Conservation (phyloP, 2,329 filamentous ascomycete species). For the Ascochyta pisi region DNA sequence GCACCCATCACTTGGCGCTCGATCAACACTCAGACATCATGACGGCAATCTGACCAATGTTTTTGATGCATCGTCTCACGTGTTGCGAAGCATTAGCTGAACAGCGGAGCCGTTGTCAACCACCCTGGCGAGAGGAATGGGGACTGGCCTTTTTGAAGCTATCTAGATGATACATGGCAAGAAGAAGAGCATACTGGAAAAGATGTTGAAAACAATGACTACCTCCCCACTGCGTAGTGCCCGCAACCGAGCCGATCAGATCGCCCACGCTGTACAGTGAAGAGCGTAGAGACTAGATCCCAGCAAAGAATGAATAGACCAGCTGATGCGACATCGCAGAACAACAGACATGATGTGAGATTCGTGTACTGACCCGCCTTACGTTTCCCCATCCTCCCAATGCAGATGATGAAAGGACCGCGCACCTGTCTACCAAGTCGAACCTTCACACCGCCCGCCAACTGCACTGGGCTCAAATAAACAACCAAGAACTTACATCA, state of each 20-base stretch:
- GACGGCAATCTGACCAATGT: conserved; percentile 17
- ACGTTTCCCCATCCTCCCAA: conserved; percentile 27
- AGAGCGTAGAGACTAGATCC: conserved; percentile 30
- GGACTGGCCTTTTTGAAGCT: conserved; percentile 38
- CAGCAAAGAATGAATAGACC: conserved; percentile 25
- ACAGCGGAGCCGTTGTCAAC: conserved; percentile 29
- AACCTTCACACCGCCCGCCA: conserved; percentile 21
- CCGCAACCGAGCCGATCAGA: conserved; percentile 21
- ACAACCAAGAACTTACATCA: conserved; percentile 35
- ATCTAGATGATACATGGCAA: conserved; percentile 42
- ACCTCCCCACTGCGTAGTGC: conserved; percentile 23
- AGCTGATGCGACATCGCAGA: conserved; percentile 29
- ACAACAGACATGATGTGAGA: conserved; percentile 45
- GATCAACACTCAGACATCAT: conserved; percentile 15
- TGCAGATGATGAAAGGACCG: conserved; percentile 27
- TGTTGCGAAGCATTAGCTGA: conserved; percentile 7
- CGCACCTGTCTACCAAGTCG: conserved; percentile 28
- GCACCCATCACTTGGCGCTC: conserved; percentile 13
- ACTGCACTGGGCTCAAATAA: conserved; percentile 24
- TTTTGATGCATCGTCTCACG: background rate
- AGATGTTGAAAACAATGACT: conserved; percentile 5
- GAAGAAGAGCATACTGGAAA: conserved; percentile 29
- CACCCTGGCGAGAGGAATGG: conserved; percentile 26
- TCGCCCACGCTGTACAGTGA: conserved; percentile 29
- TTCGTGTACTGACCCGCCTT: conserved; percentile 39